These are phyloP conservation scores for Amanita polypyramis DNA, from an alignment of 768 basidiomycete genomes.

Conservation along the genomic window DNA sequence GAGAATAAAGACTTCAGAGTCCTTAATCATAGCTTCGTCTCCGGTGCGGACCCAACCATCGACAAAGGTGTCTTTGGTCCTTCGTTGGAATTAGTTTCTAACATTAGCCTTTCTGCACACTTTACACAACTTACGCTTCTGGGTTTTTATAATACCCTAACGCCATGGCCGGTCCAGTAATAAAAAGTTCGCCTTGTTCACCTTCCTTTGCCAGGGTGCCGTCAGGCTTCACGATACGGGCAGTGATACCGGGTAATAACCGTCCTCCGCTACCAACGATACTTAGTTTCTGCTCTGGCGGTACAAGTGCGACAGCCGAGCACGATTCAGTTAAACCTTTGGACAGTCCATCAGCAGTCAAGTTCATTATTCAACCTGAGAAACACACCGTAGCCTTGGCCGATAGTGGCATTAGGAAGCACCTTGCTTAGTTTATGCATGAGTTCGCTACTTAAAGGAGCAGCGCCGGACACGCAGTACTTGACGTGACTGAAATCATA, in stretches of 20 bases:
- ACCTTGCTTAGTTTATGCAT: slow-evolving; percentile 31
- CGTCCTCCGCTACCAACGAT: slow-evolving; percentile 48
- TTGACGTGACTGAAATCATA: slow-evolving; percentile 43
- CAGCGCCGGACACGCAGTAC: slow-evolving; percentile 48
- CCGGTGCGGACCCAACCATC: slow-evolving; percentile 62
- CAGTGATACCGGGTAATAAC: slow-evolving; percentile 45
- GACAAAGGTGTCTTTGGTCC: slow-evolving; percentile 54
- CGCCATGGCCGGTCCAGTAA: slow-evolving; percentile 37
- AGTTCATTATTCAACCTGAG: neutral
- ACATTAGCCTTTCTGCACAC: neutral
- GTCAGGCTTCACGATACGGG: slow-evolving; percentile 30
- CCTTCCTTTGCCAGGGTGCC: too few relatives aligned
- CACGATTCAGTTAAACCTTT: slow-evolving; percentile 57
- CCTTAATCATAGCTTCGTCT: slow-evolving; percentile 12
- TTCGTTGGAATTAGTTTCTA: slow-evolving; percentile 13
- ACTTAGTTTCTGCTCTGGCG: slow-evolving; percentile 30
- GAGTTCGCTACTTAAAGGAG: slow-evolving; percentile 51
- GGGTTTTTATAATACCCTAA: too few relatives aligned
- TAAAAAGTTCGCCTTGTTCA: slow-evolving; percentile 45
- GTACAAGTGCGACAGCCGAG: slow-evolving; percentile 39
- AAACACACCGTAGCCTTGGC: slow-evolving; percentile 50
- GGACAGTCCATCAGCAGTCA: neutral
- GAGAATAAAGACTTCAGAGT: slow-evolving; percentile 26
- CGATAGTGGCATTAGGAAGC: slow-evolving; percentile 49
- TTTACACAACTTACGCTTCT: slow-evolving; percentile 25